Conservation (phyloP, 1,284 basidiomycete species). For the Cronartium quercuum region DNA sequence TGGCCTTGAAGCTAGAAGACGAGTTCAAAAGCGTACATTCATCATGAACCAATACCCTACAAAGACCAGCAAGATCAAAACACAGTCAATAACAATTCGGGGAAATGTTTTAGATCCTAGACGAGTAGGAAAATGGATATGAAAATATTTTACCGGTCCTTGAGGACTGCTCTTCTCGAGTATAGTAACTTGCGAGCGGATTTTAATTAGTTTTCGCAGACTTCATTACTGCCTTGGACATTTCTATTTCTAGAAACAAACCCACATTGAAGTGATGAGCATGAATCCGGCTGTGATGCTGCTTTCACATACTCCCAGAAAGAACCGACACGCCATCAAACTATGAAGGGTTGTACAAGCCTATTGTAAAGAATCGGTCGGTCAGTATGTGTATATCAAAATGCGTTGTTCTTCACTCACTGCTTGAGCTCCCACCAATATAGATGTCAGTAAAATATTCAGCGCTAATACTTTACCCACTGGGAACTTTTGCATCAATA, state of each 20-base stretch:
- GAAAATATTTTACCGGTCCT: background rate
- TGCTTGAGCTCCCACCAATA: background rate
- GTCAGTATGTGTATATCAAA: background rate
- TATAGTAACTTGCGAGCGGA: background rate
- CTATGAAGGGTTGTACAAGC: background rate
- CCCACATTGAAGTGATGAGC: background rate
- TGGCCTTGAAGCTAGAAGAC: too few relatives aligned
- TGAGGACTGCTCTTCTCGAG: background rate
- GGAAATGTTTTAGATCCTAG: background rate
- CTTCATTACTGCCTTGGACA: too few relatives aligned
- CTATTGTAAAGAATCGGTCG: background rate
- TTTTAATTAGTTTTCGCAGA: background rate
- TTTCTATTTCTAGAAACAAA: too few relatives aligned
- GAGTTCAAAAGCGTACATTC: background rate
- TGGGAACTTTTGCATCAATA: background rate
- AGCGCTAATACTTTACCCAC: background rate
- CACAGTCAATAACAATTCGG: background rate
- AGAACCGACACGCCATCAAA: background rate
- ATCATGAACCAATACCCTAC: background rate
- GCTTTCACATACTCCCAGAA: background rate
- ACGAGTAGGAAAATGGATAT: too few relatives aligned
- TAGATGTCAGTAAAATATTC: background rate
- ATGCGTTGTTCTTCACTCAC: background rate
- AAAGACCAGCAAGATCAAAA: background rate
- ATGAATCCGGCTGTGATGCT: background rate